Conservation (phyloP, 2,329 filamentous ascomycete genomes). For the Penicillium olsonii region DNA sequence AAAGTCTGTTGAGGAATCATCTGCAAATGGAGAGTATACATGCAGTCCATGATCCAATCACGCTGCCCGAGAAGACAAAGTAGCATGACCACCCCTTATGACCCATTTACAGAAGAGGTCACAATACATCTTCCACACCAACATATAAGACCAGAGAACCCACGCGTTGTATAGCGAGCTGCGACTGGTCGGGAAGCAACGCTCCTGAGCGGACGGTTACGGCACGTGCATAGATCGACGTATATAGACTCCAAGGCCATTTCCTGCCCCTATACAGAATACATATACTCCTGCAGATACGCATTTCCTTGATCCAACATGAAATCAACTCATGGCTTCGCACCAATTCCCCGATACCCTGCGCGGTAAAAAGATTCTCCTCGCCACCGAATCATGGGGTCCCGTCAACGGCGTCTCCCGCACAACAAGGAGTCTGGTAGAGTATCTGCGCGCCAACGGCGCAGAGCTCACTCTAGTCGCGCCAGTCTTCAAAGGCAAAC, state of each 20-base stretch:
- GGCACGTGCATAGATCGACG: constrained; percentile 17
- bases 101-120: background rate
- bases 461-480: constrained; percentile 68
- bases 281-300: too few species aligned
- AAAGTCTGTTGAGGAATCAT: too few species aligned
- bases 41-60: too few species aligned
- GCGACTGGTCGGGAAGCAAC: constrained; percentile 17
- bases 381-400: constrained; percentile 71
- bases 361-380: constrained; percentile 62
- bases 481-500: constrained; percentile 54
- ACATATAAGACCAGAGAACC: background rate
- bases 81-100: background rate
- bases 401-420: constrained; percentile 73
- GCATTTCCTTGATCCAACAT: too few species aligned
- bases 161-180: constrained; percentile 13
- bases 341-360: constrained; percentile 49
- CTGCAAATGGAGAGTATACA: too few species aligned
- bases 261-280: background rate
- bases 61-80: too few species aligned
- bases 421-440: constrained; percentile 69
- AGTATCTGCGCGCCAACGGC: constrained; percentile 65
- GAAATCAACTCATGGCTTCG: background rate
- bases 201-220: constrained; percentile 13
- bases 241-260: background rate
- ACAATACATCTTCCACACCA: background rate